Evolutionary conservation across 2,329 filamentous ascomycete species (phyloP).

Genomic region (Sclerotinia trifoliorum): DNA sequence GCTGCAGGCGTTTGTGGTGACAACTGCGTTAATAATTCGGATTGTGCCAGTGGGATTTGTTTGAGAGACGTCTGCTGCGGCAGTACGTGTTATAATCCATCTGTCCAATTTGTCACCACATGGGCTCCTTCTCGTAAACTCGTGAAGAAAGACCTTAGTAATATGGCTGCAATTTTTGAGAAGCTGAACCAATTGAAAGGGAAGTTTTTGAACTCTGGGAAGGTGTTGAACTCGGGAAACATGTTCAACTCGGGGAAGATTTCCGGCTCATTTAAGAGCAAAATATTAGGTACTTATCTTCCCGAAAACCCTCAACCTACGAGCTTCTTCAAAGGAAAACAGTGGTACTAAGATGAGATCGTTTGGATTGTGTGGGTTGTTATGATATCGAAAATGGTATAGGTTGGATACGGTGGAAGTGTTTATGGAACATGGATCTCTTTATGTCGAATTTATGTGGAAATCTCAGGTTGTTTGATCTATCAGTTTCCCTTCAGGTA

Average conservation of each 20-base stretch:
- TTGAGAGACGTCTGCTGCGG: constrained; percentile 11
- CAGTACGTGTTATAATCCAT: constrained; percentile 6
- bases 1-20: not conserved
- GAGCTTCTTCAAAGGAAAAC: not conserved
- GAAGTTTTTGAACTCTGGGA: not conserved
- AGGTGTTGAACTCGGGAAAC: too few species aligned
- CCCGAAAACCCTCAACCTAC: constrained; percentile 5
- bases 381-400: too few species aligned
- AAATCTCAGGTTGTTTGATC: not conserved
- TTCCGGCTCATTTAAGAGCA: not conserved
- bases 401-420: not conserved
- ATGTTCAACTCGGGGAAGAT: too few species aligned
- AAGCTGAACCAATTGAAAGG: not conserved
- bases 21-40: not conserved
- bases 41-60: constrained; percentile 18
- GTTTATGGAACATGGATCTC: not conserved
- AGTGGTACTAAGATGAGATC: not conserved
- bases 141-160: constrained; percentile 1
- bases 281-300: not conserved
- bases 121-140: not conserved
- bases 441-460: not conserved
- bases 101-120: not conserved
- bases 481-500: not conserved
- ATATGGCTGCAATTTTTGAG: not conserved
- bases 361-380: not conserved